These are phyloP conservation scores for Aureobasidium mangrovei DNA, from an alignment of 2,329 filamentous ascomycete species.

Conservation along the genomic window DNA sequence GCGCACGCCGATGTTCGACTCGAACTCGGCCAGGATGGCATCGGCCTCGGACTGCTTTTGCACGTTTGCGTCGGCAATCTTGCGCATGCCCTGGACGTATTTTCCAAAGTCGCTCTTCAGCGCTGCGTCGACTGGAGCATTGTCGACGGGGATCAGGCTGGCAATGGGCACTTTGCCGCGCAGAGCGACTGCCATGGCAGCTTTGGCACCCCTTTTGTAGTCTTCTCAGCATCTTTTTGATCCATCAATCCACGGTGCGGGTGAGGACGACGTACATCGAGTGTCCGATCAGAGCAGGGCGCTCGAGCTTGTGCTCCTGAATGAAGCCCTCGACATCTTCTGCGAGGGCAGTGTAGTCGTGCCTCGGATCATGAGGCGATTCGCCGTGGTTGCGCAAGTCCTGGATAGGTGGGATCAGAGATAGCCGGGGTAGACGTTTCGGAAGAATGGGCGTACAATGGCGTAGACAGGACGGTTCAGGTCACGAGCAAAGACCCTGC, in stretches of 20 bases:
- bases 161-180: conserved; percentile 57
- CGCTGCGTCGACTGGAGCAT: conserved; percentile 75
- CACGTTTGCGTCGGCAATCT: conserved; percentile 61
- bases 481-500: conserved; percentile 72
- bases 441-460: conserved; percentile 44
- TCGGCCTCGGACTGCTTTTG: conserved; percentile 71
- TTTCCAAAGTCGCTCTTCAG: conserved; percentile 66
- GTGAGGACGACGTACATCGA: conserved; percentile 58
- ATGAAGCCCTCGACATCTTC: conserved; percentile 77
- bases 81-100: conserved; percentile 78
- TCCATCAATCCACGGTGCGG: background rate
- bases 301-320: conserved; percentile 55
- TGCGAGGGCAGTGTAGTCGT: conserved; percentile 77
- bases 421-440: background rate
- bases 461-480: conserved; percentile 74
- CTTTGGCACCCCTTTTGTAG: conserved; percentile 60
- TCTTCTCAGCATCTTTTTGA: conserved; percentile 36
- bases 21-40: conserved; percentile 64
- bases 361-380: conserved; percentile 64
- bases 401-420: conserved; percentile 33
- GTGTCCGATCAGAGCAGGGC: conserved; percentile 77
- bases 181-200: conserved; percentile 79
- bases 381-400: conserved; percentile 92
- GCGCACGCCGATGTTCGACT: conserved; percentile 65
- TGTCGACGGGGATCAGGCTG: conserved; percentile 77